Evolutionary conservation across 2,329 filamentous ascomycete genomes (phyloP), one percentile per base, ranked within the genome.

Genomic region (Setomelanomma holmii): DNA sequence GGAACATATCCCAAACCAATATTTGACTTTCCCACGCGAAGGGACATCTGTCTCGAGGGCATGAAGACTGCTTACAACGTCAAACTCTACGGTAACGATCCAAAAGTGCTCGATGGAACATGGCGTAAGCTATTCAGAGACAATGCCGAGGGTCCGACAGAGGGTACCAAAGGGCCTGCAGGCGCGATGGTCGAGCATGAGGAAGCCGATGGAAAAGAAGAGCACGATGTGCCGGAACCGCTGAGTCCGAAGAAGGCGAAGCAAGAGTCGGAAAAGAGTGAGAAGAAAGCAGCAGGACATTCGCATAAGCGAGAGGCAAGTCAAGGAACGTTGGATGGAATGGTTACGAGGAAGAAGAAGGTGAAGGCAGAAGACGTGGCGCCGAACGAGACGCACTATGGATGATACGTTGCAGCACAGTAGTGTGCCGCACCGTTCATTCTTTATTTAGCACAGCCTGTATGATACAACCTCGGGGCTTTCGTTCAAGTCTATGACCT

Each of bases 51-150:
- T 63, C 75, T 92, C 1, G 75, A 82, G 35, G 84, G 83, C 0
- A 86, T 91, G 83, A 91, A 91, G 77, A 80, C 81, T 40, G 89
- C 89, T 0, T 92, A 91, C 68, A 68, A 78, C 5, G 79, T 88
- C 1, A 84, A 84, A 0, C 64, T 92, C 20, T 81, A 88, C 63
- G 89, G 89, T 0, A 79, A 88, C 56, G 80, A 89, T 66, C 69
- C 80, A 5, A 80, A 76, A 60, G 86, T 89, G 2, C 66, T 85
- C 41, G 81, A 89, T 60, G 89, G 88, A 4, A 83, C 70, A 12
- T 84, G 82, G 81, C 79, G 78, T 56, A 64, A 76, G 59, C 55
- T 80, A 17, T 84, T 84, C 53, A 72, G 73, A 22, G 76, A 80
- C 62, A 55, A 68, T 2, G 79, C 71, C 0, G 79, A 81, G 53